A percentile compares a stretch with the other conserved stretches of the same genome.
Evolutionary conservation across 345 rosid genomes (phyloP).

Genomic region (Eucalyptus curtisii): DNA sequence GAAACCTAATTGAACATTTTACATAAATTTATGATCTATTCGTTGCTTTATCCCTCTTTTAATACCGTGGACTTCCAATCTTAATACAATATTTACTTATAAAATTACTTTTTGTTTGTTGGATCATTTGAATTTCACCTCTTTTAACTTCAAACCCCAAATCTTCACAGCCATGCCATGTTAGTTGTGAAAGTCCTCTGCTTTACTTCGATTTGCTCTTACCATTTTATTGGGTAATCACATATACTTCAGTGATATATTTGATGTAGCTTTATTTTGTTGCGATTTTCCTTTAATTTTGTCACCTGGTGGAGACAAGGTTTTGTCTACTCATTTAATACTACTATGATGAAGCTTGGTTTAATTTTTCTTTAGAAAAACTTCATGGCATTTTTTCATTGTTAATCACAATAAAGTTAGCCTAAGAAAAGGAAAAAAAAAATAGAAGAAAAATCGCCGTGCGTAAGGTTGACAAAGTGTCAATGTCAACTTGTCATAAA

Average conservation of each 20-base stretch:
- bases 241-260: neutral
- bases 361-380: too few relatives aligned
- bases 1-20: too few relatives aligned
- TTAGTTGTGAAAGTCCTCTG: neutral
- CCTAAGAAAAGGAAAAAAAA: too few relatives aligned
- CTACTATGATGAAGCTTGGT: neutral
- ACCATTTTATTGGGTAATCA: neutral
- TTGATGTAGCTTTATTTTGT: neutral
- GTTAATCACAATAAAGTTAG: too few relatives aligned
- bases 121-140: neutral
- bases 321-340: neutral
- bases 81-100: neutral
- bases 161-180: neutral
- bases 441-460: too few relatives aligned
- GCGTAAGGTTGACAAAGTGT: too few relatives aligned
- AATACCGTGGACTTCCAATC: neutral
- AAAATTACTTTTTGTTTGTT: neutral
- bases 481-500: too few relatives aligned
- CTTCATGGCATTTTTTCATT: neutral
- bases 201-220: neutral
- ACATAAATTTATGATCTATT: neutral
- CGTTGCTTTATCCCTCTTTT: neutral
- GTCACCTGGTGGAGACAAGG: too few relatives aligned
- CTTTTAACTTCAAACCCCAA: fast-evolving
- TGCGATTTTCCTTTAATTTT: too few relatives aligned